Evolutionary conservation across 2,329 filamentous ascomycete species (phyloP), one percentile per base, ranked within the genome.

Genomic region (Fusarium sp.): DNA sequence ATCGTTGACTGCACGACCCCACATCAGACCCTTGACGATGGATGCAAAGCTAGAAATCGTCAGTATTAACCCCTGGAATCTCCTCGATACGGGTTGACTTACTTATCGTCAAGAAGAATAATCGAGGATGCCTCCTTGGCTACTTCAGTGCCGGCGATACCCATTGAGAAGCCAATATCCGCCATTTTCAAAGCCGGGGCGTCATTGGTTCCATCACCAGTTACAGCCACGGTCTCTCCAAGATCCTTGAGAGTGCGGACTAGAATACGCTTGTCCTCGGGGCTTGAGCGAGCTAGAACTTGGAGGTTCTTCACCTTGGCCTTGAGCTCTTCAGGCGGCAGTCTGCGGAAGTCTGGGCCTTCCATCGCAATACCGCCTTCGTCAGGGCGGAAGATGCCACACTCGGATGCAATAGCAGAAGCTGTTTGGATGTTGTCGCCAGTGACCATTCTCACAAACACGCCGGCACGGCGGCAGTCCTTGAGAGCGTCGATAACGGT

Each of bases 321-420:
- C 64, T 89, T 82, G 78, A 82, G 77, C 55, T 85, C 74, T 78
- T 87, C 60, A 40, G 90, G 89, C 1, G 80, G 77, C 30, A 83
- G 79, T 86, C 87, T 79, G 82, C 90, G 66, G 83, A 92, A 92
- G 82, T 75, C 89, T 77, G 65, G 77, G 0, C 82, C 82, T 44
- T 83, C 81, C 80, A 91, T 90, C 66, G 88, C 89, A 31, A 91
- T 88, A 52, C 93, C 93, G 70, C 93, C 95, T 69, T 94, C 74
- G 2, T 80, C 78, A 6, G 71, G 71, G 13, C 71, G 62, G 54
- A 79, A 82, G 54, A 82, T 82, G 8, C 80, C 82, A 58, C 81
- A 85, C 62, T 85, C 82, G 7, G 77, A 75, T 28, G 84, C 84
- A 50, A 86, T 81, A n/a, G 83, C 82, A 50, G 80, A 81, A 36